Evolutionary conservation across 1,139 yeast species (phyloP).

Genomic region (Taiozyma sp.): DNA sequence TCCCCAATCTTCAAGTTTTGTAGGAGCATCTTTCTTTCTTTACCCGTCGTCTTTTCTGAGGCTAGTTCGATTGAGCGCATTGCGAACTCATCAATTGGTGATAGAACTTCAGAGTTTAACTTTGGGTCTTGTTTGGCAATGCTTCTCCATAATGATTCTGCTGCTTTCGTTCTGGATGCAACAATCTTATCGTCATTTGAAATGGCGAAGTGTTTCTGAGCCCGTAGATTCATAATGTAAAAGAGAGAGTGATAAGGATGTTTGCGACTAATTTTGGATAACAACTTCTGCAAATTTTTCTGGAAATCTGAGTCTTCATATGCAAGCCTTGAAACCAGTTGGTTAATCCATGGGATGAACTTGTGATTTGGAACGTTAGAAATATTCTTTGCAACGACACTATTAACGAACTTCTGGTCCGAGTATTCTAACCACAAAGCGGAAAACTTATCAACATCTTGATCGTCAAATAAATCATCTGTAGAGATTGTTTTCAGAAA

Average conservation of each 20-base stretch:
- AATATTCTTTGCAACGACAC: slow-evolving; percentile 30
- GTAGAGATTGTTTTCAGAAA: slow-evolving; percentile 50
- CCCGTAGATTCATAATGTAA: slow-evolving; percentile 53
- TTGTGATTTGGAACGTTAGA: slow-evolving; percentile 47
- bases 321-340: slow-evolving; percentile 67
- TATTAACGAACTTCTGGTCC: slow-evolving; percentile 36
- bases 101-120: slow-evolving; percentile 26
- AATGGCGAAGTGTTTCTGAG: slow-evolving; percentile 33
- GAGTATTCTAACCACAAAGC: slow-evolving; percentile 80
- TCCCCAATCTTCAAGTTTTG: slow-evolving; percentile 37
- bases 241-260: slow-evolving; percentile 82
- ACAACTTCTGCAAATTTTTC: slow-evolving; percentile 40
- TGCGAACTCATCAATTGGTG: slow-evolving; percentile 44
- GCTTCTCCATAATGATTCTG: slow-evolving; percentile 39
- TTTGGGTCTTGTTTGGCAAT: slow-evolving; percentile 22
- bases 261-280: slow-evolving; percentile 44
- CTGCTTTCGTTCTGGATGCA: slow-evolving; percentile 45
- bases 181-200: slow-evolving; percentile 32
- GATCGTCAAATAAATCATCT: slow-evolving; percentile 43
- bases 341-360: slow-evolving; percentile 78
- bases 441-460: slow-evolving; percentile 70
- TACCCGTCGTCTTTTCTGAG: slow-evolving; percentile 28
- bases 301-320: slow-evolving; percentile 52
- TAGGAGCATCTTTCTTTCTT: slow-evolving; percentile 31
- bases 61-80: slow-evolving; percentile 49